phyloP scores from a whole-genome alignment of 2,329 filamentous ascomycete species.

The Truncatella angustata region DNA sequence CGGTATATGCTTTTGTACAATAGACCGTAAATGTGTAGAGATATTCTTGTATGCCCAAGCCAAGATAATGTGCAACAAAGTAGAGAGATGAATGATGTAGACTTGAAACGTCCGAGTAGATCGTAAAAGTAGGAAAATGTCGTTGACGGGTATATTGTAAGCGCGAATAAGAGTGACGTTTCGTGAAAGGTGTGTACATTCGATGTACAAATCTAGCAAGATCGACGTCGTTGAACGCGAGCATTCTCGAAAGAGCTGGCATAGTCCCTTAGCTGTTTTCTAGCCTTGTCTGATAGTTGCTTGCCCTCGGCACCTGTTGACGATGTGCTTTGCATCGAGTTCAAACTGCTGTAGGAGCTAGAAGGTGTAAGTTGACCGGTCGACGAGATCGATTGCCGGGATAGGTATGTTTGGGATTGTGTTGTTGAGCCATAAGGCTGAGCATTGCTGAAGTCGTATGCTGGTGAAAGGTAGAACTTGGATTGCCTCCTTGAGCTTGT shows the following conservation, averaged over 20 bases:
- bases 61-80: slow-evolving; percentile 14
- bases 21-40: slow-evolving; percentile 30
- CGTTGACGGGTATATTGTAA: slow-evolving; percentile 17
- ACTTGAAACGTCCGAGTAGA: neutral
- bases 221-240: slow-evolving; percentile 57
- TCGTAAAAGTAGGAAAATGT: slow-evolving; percentile 15
- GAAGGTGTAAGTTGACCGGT: slow-evolving; percentile 61
- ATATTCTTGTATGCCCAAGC: slow-evolving; percentile 25
- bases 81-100: slow-evolving; percentile 11
- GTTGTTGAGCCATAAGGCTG: slow-evolving; percentile 55
- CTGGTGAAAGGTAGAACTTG: slow-evolving; percentile 69
- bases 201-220: slow-evolving; percentile 38
- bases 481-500: slow-evolving; percentile 37
- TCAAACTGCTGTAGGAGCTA: slow-evolving; percentile 81
- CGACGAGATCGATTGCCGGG: slow-evolving; percentile 28
- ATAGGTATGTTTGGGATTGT: slow-evolving; percentile 39
- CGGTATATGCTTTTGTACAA: slow-evolving; percentile 50
- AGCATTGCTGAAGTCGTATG: slow-evolving; percentile 70
- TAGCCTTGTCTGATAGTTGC: slow-evolving; percentile 71
- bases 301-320: slow-evolving; percentile 45
- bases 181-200: neutral
- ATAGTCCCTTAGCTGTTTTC: slow-evolving; percentile 79
- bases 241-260: slow-evolving; percentile 86
- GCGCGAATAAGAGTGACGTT: slow-evolving; percentile 1
- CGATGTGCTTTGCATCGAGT: slow-evolving; percentile 68